A percentile compares a stretch with the other conserved stretches of the same genome.
Evolutionary conservation across 495 filamentous ascomycete genomes (phyloP).

Genomic region (Penicillium cinerascens): DNA sequence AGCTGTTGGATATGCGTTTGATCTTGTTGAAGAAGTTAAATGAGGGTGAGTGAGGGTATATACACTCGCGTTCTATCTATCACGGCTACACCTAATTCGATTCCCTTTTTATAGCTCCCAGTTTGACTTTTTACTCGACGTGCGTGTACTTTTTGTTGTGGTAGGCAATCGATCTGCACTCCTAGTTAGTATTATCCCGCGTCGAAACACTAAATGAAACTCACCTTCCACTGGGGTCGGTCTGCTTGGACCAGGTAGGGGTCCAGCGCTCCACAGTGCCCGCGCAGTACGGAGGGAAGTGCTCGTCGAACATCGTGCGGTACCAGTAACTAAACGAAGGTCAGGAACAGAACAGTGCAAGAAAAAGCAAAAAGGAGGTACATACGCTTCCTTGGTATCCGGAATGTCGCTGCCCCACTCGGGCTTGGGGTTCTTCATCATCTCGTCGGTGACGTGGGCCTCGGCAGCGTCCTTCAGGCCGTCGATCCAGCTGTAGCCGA

Average conservation of each 20-base stretch:
- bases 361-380: conserved; percentile 8
- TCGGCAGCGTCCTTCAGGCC: conserved; percentile 91
- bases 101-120: conserved; percentile 10
- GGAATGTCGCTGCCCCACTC: conserved; percentile 92
- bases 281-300: conserved; percentile 89
- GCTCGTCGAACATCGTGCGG: conserved; percentile 95
- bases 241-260: conserved; percentile 96
- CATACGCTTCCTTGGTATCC: conserved; percentile 92
- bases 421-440: conserved; percentile 93
- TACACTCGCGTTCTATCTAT: conserved; percentile 8
- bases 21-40: not conserved
- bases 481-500: conserved; percentile 99
- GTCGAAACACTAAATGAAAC: conserved; percentile 23
- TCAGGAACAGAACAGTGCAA: conserved; percentile 9
- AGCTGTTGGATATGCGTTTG: not conserved
- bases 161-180: conserved; percentile 60
- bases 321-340: conserved; percentile 78
- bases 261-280: conserved; percentile 94
- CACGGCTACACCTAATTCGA: not conserved
- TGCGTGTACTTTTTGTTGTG: conserved; percentile 66
- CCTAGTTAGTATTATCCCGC: conserved; percentile 14
- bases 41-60: conserved; percentile 1
- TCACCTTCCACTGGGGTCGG: conserved; percentile 88
- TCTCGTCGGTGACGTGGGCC: conserved; percentile 84
- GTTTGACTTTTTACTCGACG: conserved; percentile 26